Base-by-base conservation (phyloP, 768 basidiomycete genomes). In the Boletus fagicola region DNA sequence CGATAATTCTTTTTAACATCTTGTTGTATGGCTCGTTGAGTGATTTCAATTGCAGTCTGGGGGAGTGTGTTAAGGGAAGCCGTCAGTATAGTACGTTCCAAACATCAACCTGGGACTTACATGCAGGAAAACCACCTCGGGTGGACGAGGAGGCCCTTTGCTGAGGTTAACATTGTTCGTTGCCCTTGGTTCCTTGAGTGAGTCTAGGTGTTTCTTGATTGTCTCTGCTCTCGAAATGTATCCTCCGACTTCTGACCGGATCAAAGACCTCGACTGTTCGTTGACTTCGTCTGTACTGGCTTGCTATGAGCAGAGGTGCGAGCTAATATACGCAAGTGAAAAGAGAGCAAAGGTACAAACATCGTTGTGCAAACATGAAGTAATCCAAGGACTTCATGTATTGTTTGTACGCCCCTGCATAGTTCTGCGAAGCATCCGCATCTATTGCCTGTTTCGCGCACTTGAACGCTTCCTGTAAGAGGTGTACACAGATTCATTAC, bases 311-410 rank as follows among this genome's bases (percentile, higher is more conserved):
- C 22, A 28, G 38, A 53, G 15, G 26, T 36, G 5, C 40, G 22
- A 38, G 9, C 22, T 9, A n/a, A 35, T 24, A 35, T 5, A 20
- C 8, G 10, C 10, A 12, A 20, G 18, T 51, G 33, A 30, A 40
- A 13, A 40, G 13, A n/a, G 6, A 30, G 7, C 0, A 57, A 43
- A n/a, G 40, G 44, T 16, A 70, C 67, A 22, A 63, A 94, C 93
- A 94, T 74, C 93, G 94, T 67, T 93, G 78, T 11, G 94, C 94
- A 68, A 97, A 89, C 90, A 97, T 92, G 75, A 98, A 98, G 73
- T 95, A 97, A 69, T 98, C 96, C 61, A 98, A 81, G 5, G 90
- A 82, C 78, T 96, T 96, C 77, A 88, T 87, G 75, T 96, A 95
- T 57, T 86, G 81, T 76, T 88, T 92, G 83, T 90, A 95, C n/a